Conservation (phyloP, 2,329 filamentous ascomycete genomes). For the Trematosphaeria pertusa region DNA sequence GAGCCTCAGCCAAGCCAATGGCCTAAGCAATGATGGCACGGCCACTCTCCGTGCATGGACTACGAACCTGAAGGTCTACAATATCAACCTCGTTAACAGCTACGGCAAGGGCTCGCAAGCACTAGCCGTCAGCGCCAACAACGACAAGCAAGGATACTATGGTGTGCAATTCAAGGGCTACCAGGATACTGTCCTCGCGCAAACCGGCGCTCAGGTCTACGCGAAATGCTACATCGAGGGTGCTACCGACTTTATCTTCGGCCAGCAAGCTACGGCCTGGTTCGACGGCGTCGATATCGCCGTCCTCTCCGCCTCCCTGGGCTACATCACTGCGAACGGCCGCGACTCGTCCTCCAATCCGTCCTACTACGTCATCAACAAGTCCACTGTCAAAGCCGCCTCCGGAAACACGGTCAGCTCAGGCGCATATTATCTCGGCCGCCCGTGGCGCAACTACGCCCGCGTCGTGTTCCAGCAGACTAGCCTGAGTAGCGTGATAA, state of each 20-base stretch:
- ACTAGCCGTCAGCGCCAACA: constrained; percentile 61
- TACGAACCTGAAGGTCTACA: constrained; percentile 65
- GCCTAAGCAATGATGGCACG: constrained; percentile 61
- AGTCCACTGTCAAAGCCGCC: constrained; percentile 55
- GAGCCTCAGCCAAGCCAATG: constrained; percentile 55
- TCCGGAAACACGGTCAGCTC: constrained; percentile 44
- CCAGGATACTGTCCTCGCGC: constrained; percentile 60
- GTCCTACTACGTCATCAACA: constrained; percentile 64
- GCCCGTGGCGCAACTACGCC: constrained; percentile 61
- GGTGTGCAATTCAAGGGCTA: constrained; percentile 62
- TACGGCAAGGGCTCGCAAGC: constrained; percentile 59
- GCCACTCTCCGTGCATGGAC: constrained; percentile 58
- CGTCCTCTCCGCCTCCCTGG: constrained; percentile 49
- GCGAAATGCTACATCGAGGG: constrained; percentile 64
- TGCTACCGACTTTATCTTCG: constrained; percentile 67
- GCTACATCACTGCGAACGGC: constrained; percentile 51
- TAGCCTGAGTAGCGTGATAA: constrained; percentile 62
- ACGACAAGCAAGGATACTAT: constrained; percentile 63
- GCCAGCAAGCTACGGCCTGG: constrained; percentile 60
- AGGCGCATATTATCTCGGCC: constrained; percentile 58
- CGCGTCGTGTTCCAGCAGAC: constrained; percentile 62
- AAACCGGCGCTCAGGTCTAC: constrained; percentile 62
- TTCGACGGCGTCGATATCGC: constrained; percentile 59
- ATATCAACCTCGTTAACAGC: constrained; percentile 61
- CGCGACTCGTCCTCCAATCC: constrained; percentile 39